These are phyloP conservation scores for Simplicillium sp. DNA, from an alignment of 2,329 filamentous ascomycete species.

Conservation along the genomic window DNA sequence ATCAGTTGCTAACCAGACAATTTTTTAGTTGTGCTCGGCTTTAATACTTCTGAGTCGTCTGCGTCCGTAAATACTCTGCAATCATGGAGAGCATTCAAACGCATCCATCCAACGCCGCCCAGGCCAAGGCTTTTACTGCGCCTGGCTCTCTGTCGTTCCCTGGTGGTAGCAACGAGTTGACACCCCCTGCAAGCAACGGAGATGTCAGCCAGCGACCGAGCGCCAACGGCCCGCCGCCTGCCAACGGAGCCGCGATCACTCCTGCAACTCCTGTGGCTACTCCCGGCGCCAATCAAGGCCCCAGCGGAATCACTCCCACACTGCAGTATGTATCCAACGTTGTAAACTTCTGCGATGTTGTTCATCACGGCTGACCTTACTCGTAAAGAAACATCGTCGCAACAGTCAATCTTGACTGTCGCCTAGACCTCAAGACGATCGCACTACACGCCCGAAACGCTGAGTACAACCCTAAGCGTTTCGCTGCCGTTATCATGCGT, in stretches of 20 bases:
- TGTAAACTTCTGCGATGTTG: conserved; percentile 17
- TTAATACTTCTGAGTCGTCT: conserved; percentile 9
- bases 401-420: conserved; percentile 96
- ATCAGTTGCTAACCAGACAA: conserved; percentile 15
- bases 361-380: conserved; percentile 43
- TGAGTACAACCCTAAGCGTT: conserved; percentile 97
- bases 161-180: conserved; percentile 72
- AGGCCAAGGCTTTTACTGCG: conserved; percentile 93
- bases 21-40: conserved; percentile 23
- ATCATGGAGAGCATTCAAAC: conserved; percentile 86
- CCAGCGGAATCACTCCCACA: conserved; percentile 84
- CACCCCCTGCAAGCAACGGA: conserved; percentile 66
- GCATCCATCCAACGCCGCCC: conserved; percentile 80
- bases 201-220: conserved; percentile 31
- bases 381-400: conserved; percentile 89
- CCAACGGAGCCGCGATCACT: conserved; percentile 69
- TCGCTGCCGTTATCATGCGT: conserved; percentile 98
- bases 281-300: conserved; percentile 70
- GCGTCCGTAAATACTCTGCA: conserved; percentile 11
- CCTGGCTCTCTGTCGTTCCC: conserved; percentile 90
- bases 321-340: conserved; percentile 79
- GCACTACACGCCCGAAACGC: conserved; percentile 96
- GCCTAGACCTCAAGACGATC: conserved; percentile 96
- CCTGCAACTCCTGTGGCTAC: conserved; percentile 88
- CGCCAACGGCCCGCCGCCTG: conserved; percentile 43